These are phyloP conservation scores for Echria macrotheca DNA, from an alignment of 495 filamentous ascomycete genomes.

Conservation along the genomic window DNA sequence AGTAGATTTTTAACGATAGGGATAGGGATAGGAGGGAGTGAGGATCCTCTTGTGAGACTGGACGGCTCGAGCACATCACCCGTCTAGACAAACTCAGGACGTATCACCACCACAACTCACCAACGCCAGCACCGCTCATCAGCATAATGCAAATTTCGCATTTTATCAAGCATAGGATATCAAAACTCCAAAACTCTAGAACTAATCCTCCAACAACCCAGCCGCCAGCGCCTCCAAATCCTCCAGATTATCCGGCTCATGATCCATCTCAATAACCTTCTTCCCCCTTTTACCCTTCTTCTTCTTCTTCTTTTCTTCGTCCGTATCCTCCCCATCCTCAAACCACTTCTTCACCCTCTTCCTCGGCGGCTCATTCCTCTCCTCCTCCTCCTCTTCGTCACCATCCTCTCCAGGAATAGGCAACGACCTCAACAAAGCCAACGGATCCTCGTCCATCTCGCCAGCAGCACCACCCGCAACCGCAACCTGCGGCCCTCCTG, in stretches of 20 bases:
- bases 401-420: constrained; percentile 38
- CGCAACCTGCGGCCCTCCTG: constrained; percentile 18
- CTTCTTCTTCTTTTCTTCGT: constrained; percentile 37
- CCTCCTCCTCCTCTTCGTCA: constrained; percentile 24
- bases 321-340: constrained; percentile 42
- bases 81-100: too few relatives aligned
- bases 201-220: constrained; percentile 61
- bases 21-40: too few relatives aligned
- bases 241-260: constrained; percentile 76
- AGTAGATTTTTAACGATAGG: too few relatives aligned
- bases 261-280: constrained; percentile 49
- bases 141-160: too few relatives aligned
- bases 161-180: too few relatives aligned
- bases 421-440: constrained; percentile 45
- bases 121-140: too few relatives aligned
- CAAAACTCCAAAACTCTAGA: background rate
- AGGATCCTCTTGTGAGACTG: too few relatives aligned
- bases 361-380: constrained; percentile 31
- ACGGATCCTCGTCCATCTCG: constrained; percentile 42
- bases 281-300: constrained; percentile 40
- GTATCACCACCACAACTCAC: too few relatives aligned
- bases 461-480: constrained; percentile 21
- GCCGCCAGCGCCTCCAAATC: constrained; percentile 85
- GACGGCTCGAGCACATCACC: too few relatives aligned
- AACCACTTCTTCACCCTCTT: constrained; percentile 48